These are phyloP conservation scores for Hyparrhenia diplandra DNA, from an alignment of 176 grass and related monocot species.

Conservation along the genomic window DNA sequence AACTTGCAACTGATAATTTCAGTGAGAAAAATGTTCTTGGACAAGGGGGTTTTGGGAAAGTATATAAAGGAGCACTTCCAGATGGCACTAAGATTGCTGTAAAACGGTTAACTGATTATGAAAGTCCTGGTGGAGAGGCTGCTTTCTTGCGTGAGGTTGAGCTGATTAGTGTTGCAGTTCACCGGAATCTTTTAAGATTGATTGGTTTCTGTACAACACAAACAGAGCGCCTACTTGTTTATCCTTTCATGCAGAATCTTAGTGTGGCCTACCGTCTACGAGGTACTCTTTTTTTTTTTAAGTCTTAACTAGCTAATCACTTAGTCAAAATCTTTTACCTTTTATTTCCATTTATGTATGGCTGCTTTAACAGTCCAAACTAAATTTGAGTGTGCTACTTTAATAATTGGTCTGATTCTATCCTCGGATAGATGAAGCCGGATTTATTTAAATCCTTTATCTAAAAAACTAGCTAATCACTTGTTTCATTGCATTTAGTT, in stretches of 20 bases:
- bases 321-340: too few species aligned
- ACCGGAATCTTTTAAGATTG: conserved; percentile 89
- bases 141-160: conserved; percentile 96
- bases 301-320: conserved; percentile 6
- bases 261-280: conserved; percentile 92
- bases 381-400: too few species aligned
- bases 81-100: conserved; percentile 97
- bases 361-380: too few species aligned
- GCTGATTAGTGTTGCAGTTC: conserved; percentile 97
- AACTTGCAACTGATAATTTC: conserved; percentile 83
- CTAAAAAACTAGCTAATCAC: too few species aligned
- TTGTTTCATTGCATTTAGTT: conserved; percentile 16
- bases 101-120: conserved; percentile 89
- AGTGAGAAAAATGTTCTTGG: conserved; percentile 95
- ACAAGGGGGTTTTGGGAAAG: conserved; percentile 97
- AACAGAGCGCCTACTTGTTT: conserved; percentile 89
- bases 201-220: conserved; percentile 97
- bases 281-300: conserved; percentile 51
- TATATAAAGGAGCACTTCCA: conserved; percentile 92
- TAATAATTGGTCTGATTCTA: too few species aligned
- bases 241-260: conserved; percentile 98
- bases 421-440: too few species aligned
- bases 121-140: conserved; percentile 89
- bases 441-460: too few species aligned
- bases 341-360: too few species aligned